phyloP scores from a whole-genome alignment of 257 asterid genomes.

The Solanum virginianum region DNA sequence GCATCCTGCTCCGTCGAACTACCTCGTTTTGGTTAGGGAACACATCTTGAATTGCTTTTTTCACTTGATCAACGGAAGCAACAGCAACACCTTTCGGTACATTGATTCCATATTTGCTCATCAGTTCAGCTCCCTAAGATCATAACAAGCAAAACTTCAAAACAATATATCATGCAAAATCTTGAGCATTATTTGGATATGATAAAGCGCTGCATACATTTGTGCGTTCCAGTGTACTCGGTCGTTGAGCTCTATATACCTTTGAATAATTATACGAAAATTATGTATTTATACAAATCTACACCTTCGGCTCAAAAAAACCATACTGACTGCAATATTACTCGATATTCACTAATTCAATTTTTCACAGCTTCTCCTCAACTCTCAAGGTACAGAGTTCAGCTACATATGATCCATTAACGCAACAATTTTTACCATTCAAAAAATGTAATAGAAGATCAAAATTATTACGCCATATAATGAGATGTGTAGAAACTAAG shows the following conservation, averaged over 20 bases:
- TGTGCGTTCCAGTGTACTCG: not conserved
- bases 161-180: not conserved
- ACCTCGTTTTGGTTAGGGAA: conserved; percentile 73
- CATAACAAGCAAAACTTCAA: not conserved
- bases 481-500: not conserved
- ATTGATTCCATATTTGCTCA: conserved; percentile 81
- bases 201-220: not conserved
- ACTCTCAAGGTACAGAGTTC: not conserved
- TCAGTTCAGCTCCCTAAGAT: conserved; percentile 78
- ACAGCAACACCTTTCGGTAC: conserved; percentile 85
- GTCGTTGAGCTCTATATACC: not conserved
- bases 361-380: not conserved
- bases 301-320: not conserved
- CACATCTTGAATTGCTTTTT: conserved; percentile 43
- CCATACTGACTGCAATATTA: not conserved
- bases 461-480: not conserved
- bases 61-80: conserved; percentile 51
- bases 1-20: not conserved
- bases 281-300: not conserved
- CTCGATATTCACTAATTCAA: not conserved
- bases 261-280: not conserved
- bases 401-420: not conserved
- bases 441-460: not conserved
- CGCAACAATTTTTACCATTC: not conserved
- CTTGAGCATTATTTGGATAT: not conserved